Conservation (phyloP, 768 basidiomycete genomes). For the Leccinum uliginosum region DNA sequence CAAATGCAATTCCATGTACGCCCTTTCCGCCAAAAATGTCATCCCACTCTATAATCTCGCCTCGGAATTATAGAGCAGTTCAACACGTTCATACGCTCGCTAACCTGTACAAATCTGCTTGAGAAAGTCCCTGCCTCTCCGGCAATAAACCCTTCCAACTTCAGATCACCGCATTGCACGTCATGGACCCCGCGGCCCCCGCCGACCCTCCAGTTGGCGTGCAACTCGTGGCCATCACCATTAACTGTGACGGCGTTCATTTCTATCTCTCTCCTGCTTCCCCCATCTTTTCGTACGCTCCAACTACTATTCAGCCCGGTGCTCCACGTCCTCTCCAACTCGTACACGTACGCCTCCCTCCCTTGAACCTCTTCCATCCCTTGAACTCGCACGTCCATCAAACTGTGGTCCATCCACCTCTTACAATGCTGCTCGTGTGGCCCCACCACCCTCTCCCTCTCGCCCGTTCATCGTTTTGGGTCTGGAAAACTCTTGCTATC, state of each 20-base stretch:
- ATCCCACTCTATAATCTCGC: constrained; percentile 65
- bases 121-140: constrained; percentile 80
- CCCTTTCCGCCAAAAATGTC: constrained; percentile 59
- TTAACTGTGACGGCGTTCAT: no score
- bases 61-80: constrained; percentile 52
- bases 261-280: no score
- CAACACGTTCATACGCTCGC: constrained; percentile 67
- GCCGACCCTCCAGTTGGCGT: constrained; percentile 64
- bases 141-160: constrained; percentile 62
- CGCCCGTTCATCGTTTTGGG: constrained; percentile 57
- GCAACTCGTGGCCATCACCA: constrained; percentile 81
- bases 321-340: no score
- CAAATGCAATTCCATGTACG: constrained; percentile 71
- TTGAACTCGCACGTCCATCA: constrained; percentile 51
- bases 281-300: no score
- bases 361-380: no score
- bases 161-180: constrained; percentile 64
- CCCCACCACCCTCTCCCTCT: constrained; percentile 40
- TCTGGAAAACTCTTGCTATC: constrained; percentile 61
- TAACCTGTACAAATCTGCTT: constrained; percentile 68
- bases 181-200: constrained; percentile 52
- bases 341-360: no score
- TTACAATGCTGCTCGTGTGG: constrained; percentile 46
- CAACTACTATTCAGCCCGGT: no score
- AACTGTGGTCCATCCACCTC: constrained; percentile 38